phyloP scores from a whole-genome alignment of 768 basidiomycete species.

The Auricularia sp. region DNA sequence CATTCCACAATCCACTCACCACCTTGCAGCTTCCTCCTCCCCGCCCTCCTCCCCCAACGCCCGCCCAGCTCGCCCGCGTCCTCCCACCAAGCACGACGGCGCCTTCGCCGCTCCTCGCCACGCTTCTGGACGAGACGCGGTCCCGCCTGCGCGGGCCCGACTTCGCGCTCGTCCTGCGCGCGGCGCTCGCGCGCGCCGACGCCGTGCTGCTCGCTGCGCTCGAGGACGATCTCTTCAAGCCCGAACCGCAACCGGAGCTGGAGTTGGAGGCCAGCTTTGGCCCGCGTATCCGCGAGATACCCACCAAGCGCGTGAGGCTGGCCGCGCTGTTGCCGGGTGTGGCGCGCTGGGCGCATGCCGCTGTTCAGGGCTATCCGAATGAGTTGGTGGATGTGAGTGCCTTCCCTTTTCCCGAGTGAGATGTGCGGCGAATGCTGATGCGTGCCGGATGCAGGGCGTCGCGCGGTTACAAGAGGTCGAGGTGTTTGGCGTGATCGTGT shows the following conservation, averaged over 20 bases:
- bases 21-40: slow-evolving; percentile 51
- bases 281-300: background rate
- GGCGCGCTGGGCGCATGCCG: slow-evolving; percentile 64
- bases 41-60: slow-evolving; percentile 64
- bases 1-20: background rate
- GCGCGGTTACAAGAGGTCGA: too few species aligned
- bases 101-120: slow-evolving; percentile 15
- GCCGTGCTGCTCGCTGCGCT: slow-evolving; percentile 55
- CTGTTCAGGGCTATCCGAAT: slow-evolving; percentile 61
- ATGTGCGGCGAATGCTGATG: too few species aligned
- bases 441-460: too few species aligned
- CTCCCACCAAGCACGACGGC: slow-evolving; percentile 41
- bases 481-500: slow-evolving; percentile 38
- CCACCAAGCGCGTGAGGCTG: slow-evolving; percentile 39
- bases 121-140: slow-evolving; percentile 49
- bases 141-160: slow-evolving; percentile 54
- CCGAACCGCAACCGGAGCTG: slow-evolving; percentile 21
- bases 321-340: slow-evolving; percentile 76
- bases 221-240: slow-evolving; percentile 50
- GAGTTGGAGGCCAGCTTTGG: slow-evolving; percentile 23
- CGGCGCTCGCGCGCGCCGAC: slow-evolving; percentile 62
- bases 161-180: slow-evolving; percentile 60
- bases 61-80: slow-evolving; percentile 58
- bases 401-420: too few species aligned
- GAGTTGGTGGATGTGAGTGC: too few species aligned